Base-by-base conservation (phyloP, 345 rosid genomes). In the Aethionema arabicum region DNA sequence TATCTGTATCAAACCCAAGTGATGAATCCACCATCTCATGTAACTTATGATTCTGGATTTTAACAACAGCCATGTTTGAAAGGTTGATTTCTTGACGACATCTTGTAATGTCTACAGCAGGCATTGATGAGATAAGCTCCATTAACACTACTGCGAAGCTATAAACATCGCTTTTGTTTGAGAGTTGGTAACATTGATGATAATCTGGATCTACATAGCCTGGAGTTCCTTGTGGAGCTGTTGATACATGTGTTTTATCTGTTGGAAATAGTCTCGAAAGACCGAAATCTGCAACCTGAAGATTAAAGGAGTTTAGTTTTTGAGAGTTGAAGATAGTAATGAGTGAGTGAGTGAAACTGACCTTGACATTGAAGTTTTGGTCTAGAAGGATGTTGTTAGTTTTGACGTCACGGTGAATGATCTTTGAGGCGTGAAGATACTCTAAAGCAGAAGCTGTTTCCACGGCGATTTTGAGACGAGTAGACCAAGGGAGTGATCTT, bases 161-260 rank as follows among this genome's bases (percentile, higher is more conserved):
- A 58, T 63, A 88, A 2, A 88, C 93, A 1, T 92, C 98, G n/a
- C 98, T 92, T 78, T 86, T 92, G 60, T 68, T 76, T 0, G 96
- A 86, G 45, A 92, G 79, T 51, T 89, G 98, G 69, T 86, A 92
- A 66, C 91, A 85, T 50, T 83, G 76, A 61, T 82, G 91, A 66
- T 92, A 92, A 61, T 92, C 98, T 0, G 98, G 98, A 64, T 89
- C 98, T 1, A 92, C 84, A 14, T 92, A 92, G 11, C 98, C 98
- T 0, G 98, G 98, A 38, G 98, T 92, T 11, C 98, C 98, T 59
- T 92, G 96, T 9, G 98, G 98, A 42, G 89, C 85, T 3, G 98
- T 92, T 0, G 96, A 92, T 59, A 92, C 80, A 44, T 92, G 98
- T 2, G 98, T 80, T 55, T 33, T 83, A 56, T 80, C 52, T 0